Conservation (phyloP, 192 early-diverging fungal genomes). For the Coemansia sp. region DNA sequence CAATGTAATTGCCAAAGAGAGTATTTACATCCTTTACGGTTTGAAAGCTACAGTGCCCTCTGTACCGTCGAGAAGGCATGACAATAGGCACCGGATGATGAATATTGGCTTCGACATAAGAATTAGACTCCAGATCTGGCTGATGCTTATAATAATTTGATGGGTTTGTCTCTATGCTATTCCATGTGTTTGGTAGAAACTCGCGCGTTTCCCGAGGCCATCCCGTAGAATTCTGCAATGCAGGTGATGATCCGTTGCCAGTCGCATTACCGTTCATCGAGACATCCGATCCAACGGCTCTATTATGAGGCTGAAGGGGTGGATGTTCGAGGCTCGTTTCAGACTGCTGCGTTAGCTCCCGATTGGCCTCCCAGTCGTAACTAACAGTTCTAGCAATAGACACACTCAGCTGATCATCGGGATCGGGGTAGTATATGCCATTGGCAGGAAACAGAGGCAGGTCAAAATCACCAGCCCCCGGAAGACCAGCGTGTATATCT, state of each 20-base stretch:
- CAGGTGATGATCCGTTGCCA: neutral
- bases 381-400: neutral
- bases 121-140: neutral
- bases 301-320: neutral
- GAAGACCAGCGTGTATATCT: neutral
- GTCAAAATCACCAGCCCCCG: neutral
- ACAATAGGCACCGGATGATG: slow-evolving; percentile 18
- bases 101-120: neutral
- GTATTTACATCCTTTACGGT: slow-evolving; percentile 78
- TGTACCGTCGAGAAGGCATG: slow-evolving; percentile 28
- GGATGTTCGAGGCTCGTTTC: neutral
- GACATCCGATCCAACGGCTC: neutral
- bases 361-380: neutral
- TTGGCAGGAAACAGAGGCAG: neutral
- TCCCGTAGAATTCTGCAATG: neutral
- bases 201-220: slow-evolving; percentile 33
- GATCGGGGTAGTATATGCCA: neutral
- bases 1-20: slow-evolving; percentile 64
- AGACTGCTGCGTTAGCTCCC: neutral
- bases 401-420: neutral
- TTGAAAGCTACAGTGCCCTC: slow-evolving; percentile 43
- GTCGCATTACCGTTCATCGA: neutral
- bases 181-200: slow-evolving; percentile 10
- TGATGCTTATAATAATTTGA: neutral
- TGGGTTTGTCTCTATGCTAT: too few relatives aligned